Evolutionary conservation across 202 grass and related monocot species (phyloP).

Genomic region (Zoysia matrella): DNA sequence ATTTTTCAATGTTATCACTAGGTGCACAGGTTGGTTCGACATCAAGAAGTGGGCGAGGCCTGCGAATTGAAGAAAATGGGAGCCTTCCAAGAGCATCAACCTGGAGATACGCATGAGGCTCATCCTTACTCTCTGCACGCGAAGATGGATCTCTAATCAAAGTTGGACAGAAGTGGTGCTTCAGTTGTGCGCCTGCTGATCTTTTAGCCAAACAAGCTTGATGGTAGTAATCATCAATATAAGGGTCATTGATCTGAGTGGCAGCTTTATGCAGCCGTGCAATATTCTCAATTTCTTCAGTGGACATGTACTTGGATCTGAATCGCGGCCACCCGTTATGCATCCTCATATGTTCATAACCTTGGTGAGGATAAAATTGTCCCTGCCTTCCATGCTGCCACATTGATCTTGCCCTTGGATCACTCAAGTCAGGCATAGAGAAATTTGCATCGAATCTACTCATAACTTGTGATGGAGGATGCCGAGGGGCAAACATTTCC

Average conservation of each 20-base stretch:
- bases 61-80: slow-evolving; percentile 82
- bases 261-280: slow-evolving; percentile 75
- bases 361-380: slow-evolving; percentile 45
- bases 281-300: slow-evolving; percentile 81
- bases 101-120: slow-evolving; percentile 84
- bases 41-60: slow-evolving; percentile 86
- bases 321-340: slow-evolving; percentile 57
- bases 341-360: slow-evolving; percentile 43
- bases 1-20: slow-evolving; percentile 45
- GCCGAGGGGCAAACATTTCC: slow-evolving; percentile 44
- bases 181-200: slow-evolving; percentile 54
- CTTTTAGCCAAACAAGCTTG: slow-evolving; percentile 80
- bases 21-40: slow-evolving; percentile 62
- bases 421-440: slow-evolving; percentile 46
- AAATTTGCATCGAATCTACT: slow-evolving; percentile 45
- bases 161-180: slow-evolving; percentile 79
- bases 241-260: slow-evolving; percentile 74
- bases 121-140: slow-evolving; percentile 57
- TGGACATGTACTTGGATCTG: slow-evolving; percentile 73
- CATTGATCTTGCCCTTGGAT: slow-evolving; percentile 51
- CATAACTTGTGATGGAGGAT: slow-evolving; percentile 38
- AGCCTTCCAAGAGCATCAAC: slow-evolving; percentile 87
- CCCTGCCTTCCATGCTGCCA: slow-evolving; percentile 40
- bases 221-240: slow-evolving; percentile 91
- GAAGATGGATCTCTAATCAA: slow-evolving; percentile 65